Evolutionary conservation across 345 rosid genomes (phyloP).

Genomic region (Brassica incana): DNA sequence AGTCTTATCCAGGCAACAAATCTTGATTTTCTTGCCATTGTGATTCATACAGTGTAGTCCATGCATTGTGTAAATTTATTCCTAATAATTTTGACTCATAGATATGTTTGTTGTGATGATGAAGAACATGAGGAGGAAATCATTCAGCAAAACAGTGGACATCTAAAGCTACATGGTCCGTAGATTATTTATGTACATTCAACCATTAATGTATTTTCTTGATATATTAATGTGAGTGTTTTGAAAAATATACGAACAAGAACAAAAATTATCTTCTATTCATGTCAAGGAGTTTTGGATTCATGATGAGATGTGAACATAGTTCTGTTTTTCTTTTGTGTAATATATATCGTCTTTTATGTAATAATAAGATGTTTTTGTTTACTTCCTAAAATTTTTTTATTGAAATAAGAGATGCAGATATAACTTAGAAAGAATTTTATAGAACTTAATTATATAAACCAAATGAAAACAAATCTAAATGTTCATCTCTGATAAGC

Average conservation of each 20-base stretch:
- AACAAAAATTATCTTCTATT: neutral
- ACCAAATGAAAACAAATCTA: no score
- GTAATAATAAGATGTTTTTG: no score
- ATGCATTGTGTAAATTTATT: neutral
- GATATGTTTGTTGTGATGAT: conserved; percentile 8
- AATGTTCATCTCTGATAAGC: no score
- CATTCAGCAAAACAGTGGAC: conserved; percentile 7
- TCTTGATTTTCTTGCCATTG: neutral
- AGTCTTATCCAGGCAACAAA: neutral
- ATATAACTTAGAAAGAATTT: no score
- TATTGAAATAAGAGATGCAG: no score
- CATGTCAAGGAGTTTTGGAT: neutral
- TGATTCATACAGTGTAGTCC: conserved; percentile 1
- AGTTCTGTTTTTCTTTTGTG: neutral
- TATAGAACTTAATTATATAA: no score
- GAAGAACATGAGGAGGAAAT: neutral
- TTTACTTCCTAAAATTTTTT: no score
- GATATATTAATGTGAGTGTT: conserved; percentile 15
- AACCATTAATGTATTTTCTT: neutral
- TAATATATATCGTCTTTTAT: neutral
- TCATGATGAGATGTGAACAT: conserved; percentile 6
- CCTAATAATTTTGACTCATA: neutral
- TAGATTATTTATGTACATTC: conserved; percentile 23
- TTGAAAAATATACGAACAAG: conserved; percentile 4
- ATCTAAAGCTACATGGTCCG: conserved; percentile 16